Evolutionary conservation across 1,284 basidiomycete genomes (phyloP).

Genomic region (Porogramme epimiltina): DNA sequence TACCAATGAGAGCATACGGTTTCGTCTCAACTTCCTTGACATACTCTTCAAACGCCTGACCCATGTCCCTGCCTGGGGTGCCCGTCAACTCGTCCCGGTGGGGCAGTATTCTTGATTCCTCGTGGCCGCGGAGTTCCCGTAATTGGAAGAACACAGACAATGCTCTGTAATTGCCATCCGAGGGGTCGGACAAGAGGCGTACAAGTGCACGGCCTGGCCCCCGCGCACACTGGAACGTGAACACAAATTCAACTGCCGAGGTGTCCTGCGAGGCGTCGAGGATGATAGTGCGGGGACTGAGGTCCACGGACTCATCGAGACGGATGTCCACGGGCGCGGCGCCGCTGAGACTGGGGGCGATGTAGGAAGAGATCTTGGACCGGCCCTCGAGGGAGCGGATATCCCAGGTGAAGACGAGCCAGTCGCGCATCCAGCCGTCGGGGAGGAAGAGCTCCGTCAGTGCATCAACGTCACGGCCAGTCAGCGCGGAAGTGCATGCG

Average conservation of each 20-base stretch:
- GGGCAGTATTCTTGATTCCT: conserved; percentile 21
- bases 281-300: conserved; percentile 27
- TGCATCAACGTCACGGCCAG: conserved; percentile 34
- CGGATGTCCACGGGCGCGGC: conserved; percentile 29
- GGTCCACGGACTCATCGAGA: conserved; percentile 30
- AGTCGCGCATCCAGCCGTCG: conserved; percentile 56
- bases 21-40: conserved; percentile 22
- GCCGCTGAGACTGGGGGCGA: conserved; percentile 33
- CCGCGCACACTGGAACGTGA: conserved; percentile 42
- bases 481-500: conserved; percentile 39
- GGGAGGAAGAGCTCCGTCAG: conserved; percentile 41
- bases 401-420: conserved; percentile 62
- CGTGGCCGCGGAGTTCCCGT: conserved; percentile 32
- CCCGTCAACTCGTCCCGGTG: conserved; percentile 8
- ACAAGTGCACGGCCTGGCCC: conserved; percentile 40
- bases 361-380: conserved; percentile 41
- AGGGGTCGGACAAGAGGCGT: conserved; percentile 29
- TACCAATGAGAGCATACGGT: conserved; percentile 33
- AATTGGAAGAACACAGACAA: conserved; percentile 28
- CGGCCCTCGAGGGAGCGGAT: conserved; percentile 55
- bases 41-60: conserved; percentile 22
- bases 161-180: conserved; percentile 17
- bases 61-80: conserved; percentile 7
- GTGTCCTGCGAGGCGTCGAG: conserved; percentile 12
- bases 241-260: conserved; percentile 26